Evolutionary conservation across 1,139 yeast genomes (phyloP).

Genomic region (Schwanniomyces etchellsii): DNA sequence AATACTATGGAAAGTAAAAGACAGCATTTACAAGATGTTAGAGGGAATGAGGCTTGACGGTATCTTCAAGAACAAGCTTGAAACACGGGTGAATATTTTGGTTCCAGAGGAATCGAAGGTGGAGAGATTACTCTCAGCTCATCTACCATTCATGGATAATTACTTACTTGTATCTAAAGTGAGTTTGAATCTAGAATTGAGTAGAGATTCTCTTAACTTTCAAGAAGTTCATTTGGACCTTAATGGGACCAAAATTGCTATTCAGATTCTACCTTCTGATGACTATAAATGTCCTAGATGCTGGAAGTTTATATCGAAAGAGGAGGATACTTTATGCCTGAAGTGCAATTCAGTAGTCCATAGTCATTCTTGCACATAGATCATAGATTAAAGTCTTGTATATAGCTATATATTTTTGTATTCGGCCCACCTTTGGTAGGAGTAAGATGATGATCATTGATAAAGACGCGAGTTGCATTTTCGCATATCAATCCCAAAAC

Average conservation of each 20-base stretch:
- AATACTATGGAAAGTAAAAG: slow-evolving; percentile 41
- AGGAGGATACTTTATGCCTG: slow-evolving; percentile 51
- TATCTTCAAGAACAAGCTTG: slow-evolving; percentile 58
- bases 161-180: slow-evolving; percentile 65
- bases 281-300: slow-evolving; percentile 81
- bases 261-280: slow-evolving; percentile 40
- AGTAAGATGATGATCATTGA: too few relatives aligned
- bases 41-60: slow-evolving; percentile 28
- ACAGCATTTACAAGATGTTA: slow-evolving; percentile 38
- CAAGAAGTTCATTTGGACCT: slow-evolving; percentile 11
- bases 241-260: slow-evolving; percentile 21
- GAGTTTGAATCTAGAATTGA: slow-evolving; percentile 13
- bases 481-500: too few relatives aligned
- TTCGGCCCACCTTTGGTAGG: too few relatives aligned
- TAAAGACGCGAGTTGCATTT: too few relatives aligned
- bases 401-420: too few relatives aligned
- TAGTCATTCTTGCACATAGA: background rate
- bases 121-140: slow-evolving; percentile 13
- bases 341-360: slow-evolving; percentile 50
- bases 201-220: too few relatives aligned
- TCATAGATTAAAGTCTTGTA: too few relatives aligned
- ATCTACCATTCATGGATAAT: slow-evolving; percentile 40
- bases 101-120: slow-evolving; percentile 10
- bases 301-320: slow-evolving; percentile 69
- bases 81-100: slow-evolving; percentile 44